Conservation (phyloP, 352 stramenopile species). For the Globisporangium orthogonon region DNA sequence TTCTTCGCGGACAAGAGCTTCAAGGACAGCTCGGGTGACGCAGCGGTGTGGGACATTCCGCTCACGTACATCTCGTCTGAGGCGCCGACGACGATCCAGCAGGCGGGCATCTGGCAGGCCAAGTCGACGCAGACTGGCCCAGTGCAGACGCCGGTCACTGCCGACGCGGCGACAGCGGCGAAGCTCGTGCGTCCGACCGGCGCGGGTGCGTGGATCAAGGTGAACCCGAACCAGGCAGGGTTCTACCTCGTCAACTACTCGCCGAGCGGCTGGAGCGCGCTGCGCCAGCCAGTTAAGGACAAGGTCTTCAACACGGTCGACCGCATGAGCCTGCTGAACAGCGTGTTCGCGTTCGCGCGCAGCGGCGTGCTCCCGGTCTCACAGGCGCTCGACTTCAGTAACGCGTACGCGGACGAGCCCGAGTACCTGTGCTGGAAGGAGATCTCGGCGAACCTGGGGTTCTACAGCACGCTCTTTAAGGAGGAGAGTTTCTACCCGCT, state of each 20-base stretch:
- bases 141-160: constrained; percentile 3
- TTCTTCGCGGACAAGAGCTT: constrained; percentile 87
- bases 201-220: constrained; percentile 89
- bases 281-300: constrained; percentile 58
- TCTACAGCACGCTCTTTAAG: constrained; percentile 58
- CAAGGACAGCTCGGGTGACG: constrained; percentile 50
- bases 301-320: constrained; percentile 73
- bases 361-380: constrained; percentile 46
- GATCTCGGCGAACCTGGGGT: constrained; percentile 53
- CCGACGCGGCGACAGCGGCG: constrained; percentile 6
- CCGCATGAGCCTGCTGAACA: constrained; percentile 91
- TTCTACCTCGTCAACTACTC: constrained; percentile 95
- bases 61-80: constrained; percentile 62
- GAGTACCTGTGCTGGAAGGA: constrained; percentile 79
- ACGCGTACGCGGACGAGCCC: constrained; percentile 50
- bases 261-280: constrained; percentile 70
- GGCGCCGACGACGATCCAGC: constrained; percentile 31
- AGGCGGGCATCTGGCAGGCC: constrained; percentile 65
- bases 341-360: constrained; percentile 90
- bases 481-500: constrained; percentile 50
- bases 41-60: constrained; percentile 84
- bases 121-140: constrained; percentile 10
- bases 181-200: constrained; percentile 10
- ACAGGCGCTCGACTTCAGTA: constrained; percentile 59
- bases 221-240: constrained; percentile 94